Evolutionary conservation across 2,329 filamentous ascomycete species (phyloP).

Genomic region (Pseudogymnoascus sp.): DNA sequence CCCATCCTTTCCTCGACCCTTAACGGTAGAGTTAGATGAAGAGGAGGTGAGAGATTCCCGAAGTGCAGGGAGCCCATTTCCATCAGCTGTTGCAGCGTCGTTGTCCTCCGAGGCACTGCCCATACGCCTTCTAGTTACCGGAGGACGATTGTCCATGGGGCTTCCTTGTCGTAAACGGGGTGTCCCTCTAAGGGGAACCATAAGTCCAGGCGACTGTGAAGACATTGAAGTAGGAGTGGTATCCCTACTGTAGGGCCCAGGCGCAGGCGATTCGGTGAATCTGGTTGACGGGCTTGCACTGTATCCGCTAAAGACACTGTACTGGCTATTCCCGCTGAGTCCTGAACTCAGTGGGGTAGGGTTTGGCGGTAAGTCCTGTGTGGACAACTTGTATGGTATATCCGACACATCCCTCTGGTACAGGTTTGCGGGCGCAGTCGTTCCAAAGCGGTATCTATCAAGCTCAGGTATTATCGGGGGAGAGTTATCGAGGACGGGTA

Average conservation of each 20-base stretch:
- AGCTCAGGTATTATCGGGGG: constrained; percentile 40
- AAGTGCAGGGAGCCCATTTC: constrained; percentile 54
- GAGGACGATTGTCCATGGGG: constrained; percentile 48
- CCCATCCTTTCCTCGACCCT: constrained; percentile 41
- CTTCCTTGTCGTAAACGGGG: constrained; percentile 43
- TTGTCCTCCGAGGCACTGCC: constrained; percentile 46
- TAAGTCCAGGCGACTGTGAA: constrained; percentile 61
- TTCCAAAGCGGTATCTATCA: constrained; percentile 49
- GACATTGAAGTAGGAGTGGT: constrained; percentile 73
- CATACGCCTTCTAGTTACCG: constrained; percentile 49
- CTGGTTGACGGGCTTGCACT: constrained; percentile 68
- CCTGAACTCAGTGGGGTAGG: constrained; percentile 58
- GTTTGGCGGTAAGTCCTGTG: constrained; percentile 53
- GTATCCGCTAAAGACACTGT: constrained; percentile 38
- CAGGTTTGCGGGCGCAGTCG: constrained; percentile 28
- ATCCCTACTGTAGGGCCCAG: constrained; percentile 64
- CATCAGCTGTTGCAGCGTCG: constrained; percentile 39
- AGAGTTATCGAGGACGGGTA: constrained; percentile 32
- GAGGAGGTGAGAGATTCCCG: constrained; percentile 65
- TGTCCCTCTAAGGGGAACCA: constrained; percentile 34
- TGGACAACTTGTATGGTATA: constrained; percentile 49
- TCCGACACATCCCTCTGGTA: constrained; percentile 34
- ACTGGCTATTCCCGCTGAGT: constrained; percentile 30
- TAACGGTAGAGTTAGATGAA: constrained; percentile 62
- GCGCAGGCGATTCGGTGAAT: constrained; percentile 62